These are phyloP conservation scores for Ceratocystiopsis sp. DNA, from an alignment of 2,329 filamentous ascomycete species.

Conservation along the genomic window DNA sequence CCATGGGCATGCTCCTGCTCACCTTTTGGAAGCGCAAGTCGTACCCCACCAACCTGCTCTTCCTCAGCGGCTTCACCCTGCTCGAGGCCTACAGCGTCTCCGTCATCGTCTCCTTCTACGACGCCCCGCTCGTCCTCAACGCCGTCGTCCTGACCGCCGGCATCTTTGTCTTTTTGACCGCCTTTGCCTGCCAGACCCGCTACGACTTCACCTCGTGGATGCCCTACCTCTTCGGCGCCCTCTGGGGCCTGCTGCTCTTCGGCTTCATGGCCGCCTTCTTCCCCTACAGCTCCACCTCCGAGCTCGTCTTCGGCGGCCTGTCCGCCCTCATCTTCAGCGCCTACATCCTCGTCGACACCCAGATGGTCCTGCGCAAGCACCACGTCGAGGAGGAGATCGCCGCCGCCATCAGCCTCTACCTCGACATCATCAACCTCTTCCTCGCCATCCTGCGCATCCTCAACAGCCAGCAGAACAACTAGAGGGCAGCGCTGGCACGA, in stretches of 20 bases:
- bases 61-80: constrained; percentile 77
- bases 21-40: constrained; percentile 95
- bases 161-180: constrained; percentile 61
- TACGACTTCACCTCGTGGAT: constrained; percentile 98
- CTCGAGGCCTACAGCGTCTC: constrained; percentile 88
- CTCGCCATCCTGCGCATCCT: constrained; percentile 86
- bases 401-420: constrained; percentile 82
- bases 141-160: constrained; percentile 77
- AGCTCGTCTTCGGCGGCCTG: constrained; percentile 71
- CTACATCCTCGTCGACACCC: constrained; percentile 93
- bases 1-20: constrained; percentile 68
- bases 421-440: constrained; percentile 96
- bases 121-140: constrained; percentile 69
- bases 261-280: constrained; percentile 88
- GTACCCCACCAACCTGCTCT: constrained; percentile 86
- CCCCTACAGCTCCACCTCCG: constrained; percentile 61
- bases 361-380: constrained; percentile 87
- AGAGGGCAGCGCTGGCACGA: constrained; percentile 16
- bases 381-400: constrained; percentile 98
- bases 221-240: constrained; percentile 77
- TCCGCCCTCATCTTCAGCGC: constrained; percentile 78
- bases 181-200: constrained; percentile 92
- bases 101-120: constrained; percentile 83
- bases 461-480: constrained; percentile 93
- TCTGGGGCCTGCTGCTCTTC: constrained; percentile 85